Evolutionary conservation across 495 filamentous ascomycete species (phyloP).

Genomic region (Neurospora discreta): DNA sequence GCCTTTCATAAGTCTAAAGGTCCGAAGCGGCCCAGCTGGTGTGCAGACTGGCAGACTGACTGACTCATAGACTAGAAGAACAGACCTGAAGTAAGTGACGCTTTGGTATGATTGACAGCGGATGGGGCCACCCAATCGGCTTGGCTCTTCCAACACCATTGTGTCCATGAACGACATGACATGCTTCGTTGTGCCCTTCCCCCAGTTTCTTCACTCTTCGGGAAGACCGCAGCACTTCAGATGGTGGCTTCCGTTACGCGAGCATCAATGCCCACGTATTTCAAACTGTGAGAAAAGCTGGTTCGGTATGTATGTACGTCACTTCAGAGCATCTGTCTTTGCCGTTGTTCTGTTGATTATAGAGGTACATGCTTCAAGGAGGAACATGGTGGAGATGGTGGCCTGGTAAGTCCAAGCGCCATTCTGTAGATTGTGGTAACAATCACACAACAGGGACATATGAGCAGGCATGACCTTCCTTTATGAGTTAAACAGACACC

Average conservation of each 20-base stretch:
- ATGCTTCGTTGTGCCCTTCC: too few relatives aligned
- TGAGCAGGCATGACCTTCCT: slow-evolving; percentile 5
- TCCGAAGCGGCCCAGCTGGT: slow-evolving; percentile 12
- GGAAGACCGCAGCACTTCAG: not conserved
- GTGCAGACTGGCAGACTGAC: too few relatives aligned
- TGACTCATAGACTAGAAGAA: too few relatives aligned
- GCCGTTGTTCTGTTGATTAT: too few relatives aligned
- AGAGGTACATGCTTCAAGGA: too few relatives aligned
- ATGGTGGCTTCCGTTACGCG: not conserved
- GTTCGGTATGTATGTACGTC: slow-evolving; percentile 5
- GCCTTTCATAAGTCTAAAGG: too few relatives aligned
- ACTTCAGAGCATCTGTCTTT: not conserved
- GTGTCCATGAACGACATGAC: not conserved
- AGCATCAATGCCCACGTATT: not conserved
- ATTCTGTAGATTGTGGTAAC: not conserved
- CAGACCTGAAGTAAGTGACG: too few relatives aligned
- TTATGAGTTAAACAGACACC: not conserved
- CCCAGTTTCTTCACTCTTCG: not conserved
- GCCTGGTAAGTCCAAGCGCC: not conserved
- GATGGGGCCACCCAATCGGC: not conserved
- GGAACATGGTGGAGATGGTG: not conserved
- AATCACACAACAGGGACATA: not conserved
- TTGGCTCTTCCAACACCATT: not conserved
- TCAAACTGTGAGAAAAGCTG: not conserved
- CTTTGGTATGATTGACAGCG: too few relatives aligned